These are phyloP conservation scores for Neolentinus lepideus DNA, from an alignment of 1,284 basidiomycete species.

Conservation along the genomic window DNA sequence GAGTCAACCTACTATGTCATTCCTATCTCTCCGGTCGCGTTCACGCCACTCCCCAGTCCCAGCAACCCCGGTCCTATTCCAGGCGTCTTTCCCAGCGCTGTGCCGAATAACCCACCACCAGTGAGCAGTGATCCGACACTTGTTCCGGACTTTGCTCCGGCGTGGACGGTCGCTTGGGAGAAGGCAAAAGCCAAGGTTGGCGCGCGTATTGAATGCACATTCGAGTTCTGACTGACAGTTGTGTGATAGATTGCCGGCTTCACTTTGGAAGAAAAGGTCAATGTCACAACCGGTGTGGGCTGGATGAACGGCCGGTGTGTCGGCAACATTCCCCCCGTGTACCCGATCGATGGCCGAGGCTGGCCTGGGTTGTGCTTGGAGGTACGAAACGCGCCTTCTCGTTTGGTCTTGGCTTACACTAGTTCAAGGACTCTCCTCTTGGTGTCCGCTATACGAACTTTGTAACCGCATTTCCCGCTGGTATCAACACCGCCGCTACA, in stretches of 20 bases:
- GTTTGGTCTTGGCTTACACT: not conserved
- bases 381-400: slow-evolving; percentile 17
- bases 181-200: slow-evolving; percentile 28
- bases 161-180: slow-evolving; percentile 32
- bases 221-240: not conserved
- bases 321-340: slow-evolving; percentile 30
- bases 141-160: slow-evolving; percentile 35
- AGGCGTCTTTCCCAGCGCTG: slow-evolving; percentile 1
- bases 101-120: not conserved
- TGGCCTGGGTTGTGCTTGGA: slow-evolving; percentile 64
- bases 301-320: slow-evolving; percentile 38
- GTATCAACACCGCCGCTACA: slow-evolving; percentile 49
- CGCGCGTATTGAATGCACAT: not conserved
- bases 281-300: slow-evolving; percentile 30
- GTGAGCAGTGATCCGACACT: slow-evolving; percentile 7
- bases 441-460: slow-evolving; percentile 40
- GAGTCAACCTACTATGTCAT: not conserved
- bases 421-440: slow-evolving; percentile 37
- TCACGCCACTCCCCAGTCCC: not conserved
- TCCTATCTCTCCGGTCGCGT: not conserved
- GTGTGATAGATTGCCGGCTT: slow-evolving; percentile 21
- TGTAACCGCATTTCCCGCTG: slow-evolving; percentile 54
- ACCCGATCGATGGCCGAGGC: not conserved
- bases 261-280: slow-evolving; percentile 34
- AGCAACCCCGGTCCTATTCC: not conserved